Base-by-base conservation (phyloP, 192 early-diverging fungal species). In the Powellomyces hirtus region DNA sequence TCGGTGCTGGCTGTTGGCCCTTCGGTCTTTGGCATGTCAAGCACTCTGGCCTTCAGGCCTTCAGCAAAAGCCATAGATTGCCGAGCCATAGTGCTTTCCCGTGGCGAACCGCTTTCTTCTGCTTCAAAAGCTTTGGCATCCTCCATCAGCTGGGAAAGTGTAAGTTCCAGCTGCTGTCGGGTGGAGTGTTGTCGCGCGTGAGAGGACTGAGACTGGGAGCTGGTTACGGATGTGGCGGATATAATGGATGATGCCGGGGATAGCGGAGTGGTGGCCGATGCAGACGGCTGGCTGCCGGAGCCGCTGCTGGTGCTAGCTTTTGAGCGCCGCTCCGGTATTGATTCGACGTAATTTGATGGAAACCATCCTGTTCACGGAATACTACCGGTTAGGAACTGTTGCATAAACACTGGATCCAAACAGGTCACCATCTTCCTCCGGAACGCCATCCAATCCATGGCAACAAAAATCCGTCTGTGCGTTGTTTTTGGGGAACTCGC, bases 281-380 rank as follows among this genome's bases (percentile, higher is more conserved):
- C 10, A 50, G 37, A 27, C 35, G 42, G 10, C 18, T n/a, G 18
- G 55, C 65, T n/a, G 34, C 53, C 16, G 53, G 33, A 24, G 26
- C 14, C 31, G 29, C 20, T 11, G 58, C 38, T 29, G 31, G 18
- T 33, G 22, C 27, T 29, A 13, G 40, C 8, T 42, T 8, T 42
- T 42, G 22, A 33, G 26, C 53, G 53, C 6, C 38, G 20, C 13
- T 60, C 59, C 11, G 67, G 67, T 18, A 65, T 50, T 27, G 75
- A 42, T 40, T 65, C 64, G 27, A 85, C 77, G 66, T 72, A 85
- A 61, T 85, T 84, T 35, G 83, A 85, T 16, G 83, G 83, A 64
- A 85, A 83, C 83, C 83, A 86, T 14, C 78, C 78, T 78, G 33
- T 20, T 10, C 7, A 40, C 24, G 16, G 38, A 53, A 50, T 18